These are phyloP conservation scores for Coemansia sp. DNA, from an alignment of 192 early-diverging fungal species.

Conservation along the genomic window DNA sequence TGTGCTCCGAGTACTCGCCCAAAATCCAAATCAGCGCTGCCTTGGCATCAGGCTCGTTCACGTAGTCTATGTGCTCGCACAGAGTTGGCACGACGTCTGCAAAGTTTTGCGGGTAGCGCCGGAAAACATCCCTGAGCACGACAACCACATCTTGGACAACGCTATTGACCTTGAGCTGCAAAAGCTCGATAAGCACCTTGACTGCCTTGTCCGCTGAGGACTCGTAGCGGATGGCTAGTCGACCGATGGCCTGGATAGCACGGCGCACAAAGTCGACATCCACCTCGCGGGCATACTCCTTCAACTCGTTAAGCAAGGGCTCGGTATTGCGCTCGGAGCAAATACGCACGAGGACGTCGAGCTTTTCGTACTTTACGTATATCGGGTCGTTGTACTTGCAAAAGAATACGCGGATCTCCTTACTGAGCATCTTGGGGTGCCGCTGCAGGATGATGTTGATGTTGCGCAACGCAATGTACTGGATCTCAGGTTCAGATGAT, in stretches of 20 bases:
- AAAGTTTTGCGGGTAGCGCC: constrained; percentile 90
- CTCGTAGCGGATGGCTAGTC: constrained; percentile 91
- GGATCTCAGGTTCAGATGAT: constrained; percentile 88
- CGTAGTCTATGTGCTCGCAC: constrained; percentile 86
- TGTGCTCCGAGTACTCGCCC: constrained; percentile 93
- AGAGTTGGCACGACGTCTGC: constrained; percentile 83
- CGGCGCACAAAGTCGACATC: constrained; percentile 96
- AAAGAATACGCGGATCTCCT: constrained; percentile 97
- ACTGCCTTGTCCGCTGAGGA: constrained; percentile 85
- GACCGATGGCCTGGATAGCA: constrained; percentile 87
- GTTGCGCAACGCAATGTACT: constrained; percentile 96
- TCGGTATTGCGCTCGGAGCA: constrained; percentile 87
- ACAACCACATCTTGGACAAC: constrained; percentile 92
- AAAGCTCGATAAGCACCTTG: constrained; percentile 85
- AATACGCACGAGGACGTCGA: constrained; percentile 91
- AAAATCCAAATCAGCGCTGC: constrained; percentile 95
- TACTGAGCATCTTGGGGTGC: constrained; percentile 80
- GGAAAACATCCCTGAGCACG: constrained; percentile 94
- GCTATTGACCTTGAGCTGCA: constrained; percentile 87
- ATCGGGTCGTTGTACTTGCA: constrained; percentile 98
- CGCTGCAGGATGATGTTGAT: constrained; percentile 95
- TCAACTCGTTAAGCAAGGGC: constrained; percentile 89
- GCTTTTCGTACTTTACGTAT: constrained; percentile 96
- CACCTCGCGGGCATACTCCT: constrained; percentile 97
- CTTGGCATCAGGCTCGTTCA: constrained; percentile 91